Evolutionary conservation across 495 filamentous ascomycete species (phyloP), one percentile per base, ranked within the genome.

Genomic region (Hyphodiscus hymeniophilus): DNA sequence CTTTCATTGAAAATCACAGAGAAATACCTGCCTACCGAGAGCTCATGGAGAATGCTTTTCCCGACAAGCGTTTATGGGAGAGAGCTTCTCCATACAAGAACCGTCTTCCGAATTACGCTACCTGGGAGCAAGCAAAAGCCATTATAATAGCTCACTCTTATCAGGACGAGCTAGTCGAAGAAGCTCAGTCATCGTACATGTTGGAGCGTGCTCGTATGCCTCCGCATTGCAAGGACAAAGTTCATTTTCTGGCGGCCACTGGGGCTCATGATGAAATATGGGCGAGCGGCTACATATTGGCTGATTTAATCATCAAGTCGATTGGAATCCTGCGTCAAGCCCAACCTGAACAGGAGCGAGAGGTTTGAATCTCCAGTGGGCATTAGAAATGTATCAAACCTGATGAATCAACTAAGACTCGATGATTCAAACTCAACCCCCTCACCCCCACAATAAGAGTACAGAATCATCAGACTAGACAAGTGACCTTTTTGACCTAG

Each of bases 201-300:
- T 45, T 55, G 21, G 35, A 52, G 7, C 47, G 39, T 12, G 52
- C 36, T 10, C 24, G 18, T 3, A 39, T 23, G 13, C 21, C 28
- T n/a, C 17, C 40, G 18, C 18, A 33, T 21, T 31, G 10, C 30
- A 41, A 42, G 10, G 36, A 47, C 7, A 51, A 47, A 33, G 40
- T 52, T 1, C 38, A 48, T 34, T 47, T 42, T 16, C 17, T 56
- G 12, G 28, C 23, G 13, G 48, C 54, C 15, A 40, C 16, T 15
- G 50, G 54, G 1, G 23, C 6, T 15, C 54, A 57, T 39, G 42
- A 57, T 53, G 49, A 57, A 16, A 57, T 57, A 5, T 57, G 54
- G 54, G 18, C 21, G 15, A 49, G 38, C 26, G 54, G 54, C 12
- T 8, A 20, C 31, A 51, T 51, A 15, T 33, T 57, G 10, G 54